Percentiles rank a stretch among this genome's conserved stretches.
phyloP scores from a whole-genome alignment of 257 asterid genomes.

The Solanum piurae region DNA sequence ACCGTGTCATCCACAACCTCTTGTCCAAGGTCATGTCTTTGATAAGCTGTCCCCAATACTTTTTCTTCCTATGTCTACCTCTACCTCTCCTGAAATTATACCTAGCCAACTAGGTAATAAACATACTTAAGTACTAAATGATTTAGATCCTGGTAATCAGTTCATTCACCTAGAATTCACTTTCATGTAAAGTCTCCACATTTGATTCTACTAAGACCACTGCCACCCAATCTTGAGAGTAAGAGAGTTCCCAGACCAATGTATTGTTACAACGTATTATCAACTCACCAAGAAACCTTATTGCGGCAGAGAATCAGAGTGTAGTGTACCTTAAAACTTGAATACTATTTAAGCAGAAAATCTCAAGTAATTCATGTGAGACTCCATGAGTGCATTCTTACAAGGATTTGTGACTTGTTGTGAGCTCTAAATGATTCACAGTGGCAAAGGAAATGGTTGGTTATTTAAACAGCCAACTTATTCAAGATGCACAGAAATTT shows the following conservation, averaged over 20 bases:
- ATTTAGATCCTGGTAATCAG: background rate
- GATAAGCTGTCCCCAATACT: background rate
- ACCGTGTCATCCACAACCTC: background rate
- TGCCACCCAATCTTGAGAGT: background rate
- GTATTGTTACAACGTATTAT: background rate
- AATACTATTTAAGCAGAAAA: background rate
- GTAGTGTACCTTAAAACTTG: background rate
- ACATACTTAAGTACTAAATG: background rate
- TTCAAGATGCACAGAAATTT: background rate
- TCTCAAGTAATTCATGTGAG: background rate
- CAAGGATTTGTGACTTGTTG: background rate
- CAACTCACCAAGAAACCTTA: background rate
- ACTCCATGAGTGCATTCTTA: background rate
- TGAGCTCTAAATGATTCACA: background rate
- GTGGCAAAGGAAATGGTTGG: background rate
- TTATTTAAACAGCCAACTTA: background rate
- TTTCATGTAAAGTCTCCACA: background rate
- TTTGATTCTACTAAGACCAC: background rate
- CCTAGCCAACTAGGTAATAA: background rate
- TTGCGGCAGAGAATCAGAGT: background rate
- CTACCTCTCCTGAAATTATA: background rate
- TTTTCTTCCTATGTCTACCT: background rate
- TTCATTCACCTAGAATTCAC: background rate
- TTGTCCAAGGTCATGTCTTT: background rate
- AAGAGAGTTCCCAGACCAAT: background rate